These are phyloP conservation scores for Tulasnella sp. DNA, from an alignment of 768 basidiomycete genomes.

Conservation along the genomic window DNA sequence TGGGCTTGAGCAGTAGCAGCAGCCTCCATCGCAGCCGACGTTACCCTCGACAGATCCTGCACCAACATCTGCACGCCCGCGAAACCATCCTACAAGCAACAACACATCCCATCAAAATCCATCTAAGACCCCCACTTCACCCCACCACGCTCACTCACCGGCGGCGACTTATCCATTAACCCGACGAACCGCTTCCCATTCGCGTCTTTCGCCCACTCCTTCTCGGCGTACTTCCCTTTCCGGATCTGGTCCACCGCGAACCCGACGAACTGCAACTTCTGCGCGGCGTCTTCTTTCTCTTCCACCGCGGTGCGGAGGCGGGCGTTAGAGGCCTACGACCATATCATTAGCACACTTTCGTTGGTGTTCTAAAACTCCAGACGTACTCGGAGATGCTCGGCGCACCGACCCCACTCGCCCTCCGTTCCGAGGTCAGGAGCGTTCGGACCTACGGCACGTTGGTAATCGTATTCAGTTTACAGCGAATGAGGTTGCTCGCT, in stretches of 20 bases:
- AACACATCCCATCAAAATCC: neutral
- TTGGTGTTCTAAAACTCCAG: too few relatives aligned
- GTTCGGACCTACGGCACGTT: neutral
- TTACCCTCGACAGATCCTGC: neutral
- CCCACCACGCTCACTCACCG: neutral
- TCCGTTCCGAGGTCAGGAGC: neutral
- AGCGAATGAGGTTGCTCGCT: too few relatives aligned
- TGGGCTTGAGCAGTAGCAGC: neutral
- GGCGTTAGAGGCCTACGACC: neutral
- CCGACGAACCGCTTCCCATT: neutral
- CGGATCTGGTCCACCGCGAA: neutral
- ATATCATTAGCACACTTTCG: too few relatives aligned
- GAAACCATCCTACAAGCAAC: neutral
- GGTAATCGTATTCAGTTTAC: too few relatives aligned
- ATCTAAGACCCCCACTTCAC: neutral
- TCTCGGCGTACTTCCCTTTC: neutral
- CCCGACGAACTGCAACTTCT: neutral
- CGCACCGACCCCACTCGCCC: neutral
- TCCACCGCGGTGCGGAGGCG: neutral
- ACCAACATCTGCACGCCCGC: neutral
- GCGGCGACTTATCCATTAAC: neutral
- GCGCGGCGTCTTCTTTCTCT: neutral
- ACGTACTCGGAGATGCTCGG: neutral
- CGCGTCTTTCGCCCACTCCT: neutral
- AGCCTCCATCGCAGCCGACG: neutral